Percentiles rank a stretch among this genome's conserved stretches.
Conservation (phyloP, 306 rosid genomes). For the Cucurbita moschata region DNA sequence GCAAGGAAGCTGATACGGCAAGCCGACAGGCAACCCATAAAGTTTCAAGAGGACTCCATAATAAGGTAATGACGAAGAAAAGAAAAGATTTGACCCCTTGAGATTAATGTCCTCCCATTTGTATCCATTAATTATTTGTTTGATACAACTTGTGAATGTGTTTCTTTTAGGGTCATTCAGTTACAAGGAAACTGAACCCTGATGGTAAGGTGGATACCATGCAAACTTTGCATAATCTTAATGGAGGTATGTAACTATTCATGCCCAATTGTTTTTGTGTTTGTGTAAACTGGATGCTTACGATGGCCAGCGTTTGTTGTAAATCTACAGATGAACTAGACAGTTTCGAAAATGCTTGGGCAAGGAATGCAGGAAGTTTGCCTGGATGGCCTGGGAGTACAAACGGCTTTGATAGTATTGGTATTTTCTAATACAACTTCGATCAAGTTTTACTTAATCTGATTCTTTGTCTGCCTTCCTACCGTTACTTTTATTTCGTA, state of each 20-base stretch:
- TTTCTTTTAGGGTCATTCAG: conserved; percentile 57
- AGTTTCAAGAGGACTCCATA: conserved; percentile 52
- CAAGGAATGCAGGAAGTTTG: conserved; percentile 41
- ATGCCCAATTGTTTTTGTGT: not conserved
- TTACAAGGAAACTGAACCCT: conserved; percentile 52
- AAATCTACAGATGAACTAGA: conserved; percentile 43
- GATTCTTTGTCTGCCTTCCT: not conserved
- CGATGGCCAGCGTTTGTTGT: not conserved
- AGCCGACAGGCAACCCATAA: conserved; percentile 50
- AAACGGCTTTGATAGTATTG: not conserved
- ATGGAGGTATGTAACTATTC: conserved; percentile 42
- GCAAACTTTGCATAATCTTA: conserved; percentile 77
- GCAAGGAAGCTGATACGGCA: conserved; percentile 69
- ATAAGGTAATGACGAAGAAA: conserved; percentile 30
- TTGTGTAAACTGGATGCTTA: not conserved
- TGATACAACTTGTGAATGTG: not conserved
- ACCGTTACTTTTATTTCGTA: not conserved
- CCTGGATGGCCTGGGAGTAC: conserved; percentile 41
- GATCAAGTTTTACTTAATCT: not conserved
- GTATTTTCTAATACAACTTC: not conserved
- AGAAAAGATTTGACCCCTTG: not conserved
- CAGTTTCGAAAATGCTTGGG: conserved; percentile 70
- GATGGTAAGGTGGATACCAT: conserved; percentile 68
- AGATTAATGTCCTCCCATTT: not conserved
- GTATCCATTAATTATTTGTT: not conserved